A percentile compares a stretch with the other conserved stretches of the same genome.
Evolutionary conservation across 305 asterid genomes (phyloP).

Genomic region (Striga hermonthica): DNA sequence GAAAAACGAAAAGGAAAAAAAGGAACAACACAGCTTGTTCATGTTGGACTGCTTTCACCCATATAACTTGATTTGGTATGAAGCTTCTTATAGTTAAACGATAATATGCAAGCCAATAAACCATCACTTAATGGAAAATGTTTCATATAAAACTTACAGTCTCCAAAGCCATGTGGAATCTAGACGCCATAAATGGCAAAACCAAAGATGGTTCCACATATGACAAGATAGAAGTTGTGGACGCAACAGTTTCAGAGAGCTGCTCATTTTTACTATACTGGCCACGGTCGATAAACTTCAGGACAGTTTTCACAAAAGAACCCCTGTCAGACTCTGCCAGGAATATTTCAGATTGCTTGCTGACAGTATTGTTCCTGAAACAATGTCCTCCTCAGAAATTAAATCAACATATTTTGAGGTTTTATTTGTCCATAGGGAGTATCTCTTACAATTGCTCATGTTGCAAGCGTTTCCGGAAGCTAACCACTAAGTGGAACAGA

Average conservation of each 20-base stretch:
- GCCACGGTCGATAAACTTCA: constrained; percentile 96
- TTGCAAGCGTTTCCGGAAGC: constrained; percentile 83
- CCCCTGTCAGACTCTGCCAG: constrained; percentile 70
- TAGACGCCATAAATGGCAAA: constrained; percentile 84
- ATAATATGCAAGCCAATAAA: constrained; percentile 14
- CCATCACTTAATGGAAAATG: constrained; percentile 3
- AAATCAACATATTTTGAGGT: constrained; percentile 27
- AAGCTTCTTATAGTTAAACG: constrained; percentile 17
- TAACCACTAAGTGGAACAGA: constrained; percentile 77
- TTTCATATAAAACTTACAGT: constrained; percentile 58
- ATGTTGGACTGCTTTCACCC: constrained; percentile 22
- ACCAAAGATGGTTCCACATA: constrained; percentile 91
- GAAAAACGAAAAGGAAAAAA: constrained; percentile 16
- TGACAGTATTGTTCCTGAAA: constrained; percentile 68
- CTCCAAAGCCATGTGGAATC: constrained; percentile 98
- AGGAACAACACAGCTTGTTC: not conserved
- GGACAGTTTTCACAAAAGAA: constrained; percentile 68
- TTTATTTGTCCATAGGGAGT: constrained; percentile 21
- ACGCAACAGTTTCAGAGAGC: constrained; percentile 92
- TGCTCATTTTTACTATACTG: constrained; percentile 94
- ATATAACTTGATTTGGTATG: constrained; percentile 15
- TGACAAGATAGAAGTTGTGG: constrained; percentile 90
- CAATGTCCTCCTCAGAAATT: constrained; percentile 39
- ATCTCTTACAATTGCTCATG: constrained; percentile 80
- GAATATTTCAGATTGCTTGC: constrained; percentile 47